Evolutionary conservation across 2,329 filamentous ascomycete species (phyloP).

Genomic region (Emericellopsis atlantica): DNA sequence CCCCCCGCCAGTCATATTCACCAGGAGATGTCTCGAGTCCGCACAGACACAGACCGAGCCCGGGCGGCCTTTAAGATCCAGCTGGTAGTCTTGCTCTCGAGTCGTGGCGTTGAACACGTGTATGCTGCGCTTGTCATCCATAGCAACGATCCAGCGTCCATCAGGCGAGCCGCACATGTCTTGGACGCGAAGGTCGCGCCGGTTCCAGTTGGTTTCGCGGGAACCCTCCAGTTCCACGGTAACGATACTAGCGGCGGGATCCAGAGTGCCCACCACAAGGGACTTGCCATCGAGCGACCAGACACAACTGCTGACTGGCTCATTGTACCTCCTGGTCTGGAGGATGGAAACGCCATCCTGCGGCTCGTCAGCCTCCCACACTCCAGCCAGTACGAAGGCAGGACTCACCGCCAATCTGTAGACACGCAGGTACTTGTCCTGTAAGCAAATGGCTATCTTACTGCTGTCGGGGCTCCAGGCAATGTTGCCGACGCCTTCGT

Average conservation of each 20-base stretch:
- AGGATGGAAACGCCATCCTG: conserved; percentile 53
- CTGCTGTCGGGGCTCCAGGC: conserved; percentile 88
- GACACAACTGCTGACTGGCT: conserved; percentile 80
- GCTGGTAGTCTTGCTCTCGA: conserved; percentile 61
- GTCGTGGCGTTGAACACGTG: conserved; percentile 74
- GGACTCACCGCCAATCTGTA: conserved; percentile 58
- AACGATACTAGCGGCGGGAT: conserved; percentile 51
- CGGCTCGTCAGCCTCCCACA: no score
- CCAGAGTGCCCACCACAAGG: conserved; percentile 70
- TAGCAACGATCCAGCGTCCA: conserved; percentile 66
- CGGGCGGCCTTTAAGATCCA: conserved; percentile 51
- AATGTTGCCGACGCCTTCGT: conserved; percentile 59
- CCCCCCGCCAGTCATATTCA: conserved; percentile 62
- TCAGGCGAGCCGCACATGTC: conserved; percentile 76
- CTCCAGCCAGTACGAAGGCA: background rate
- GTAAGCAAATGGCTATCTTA: conserved; percentile 73
- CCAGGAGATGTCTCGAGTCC: conserved; percentile 69
- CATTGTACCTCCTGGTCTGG: conserved; percentile 57
- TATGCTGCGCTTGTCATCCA: conserved; percentile 57
- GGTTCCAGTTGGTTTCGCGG: conserved; percentile 21
- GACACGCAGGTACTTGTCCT: conserved; percentile 59
- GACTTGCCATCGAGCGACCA: conserved; percentile 70
- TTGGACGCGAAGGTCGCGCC: conserved; percentile 55
- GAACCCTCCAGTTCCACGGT: conserved; percentile 46
- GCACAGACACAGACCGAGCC: conserved; percentile 72